Percentiles rank a stretch among this genome's conserved stretches.
These are phyloP conservation scores for Datisca glomerata DNA, from an alignment of 306 rosid species.

Conservation along the genomic window DNA sequence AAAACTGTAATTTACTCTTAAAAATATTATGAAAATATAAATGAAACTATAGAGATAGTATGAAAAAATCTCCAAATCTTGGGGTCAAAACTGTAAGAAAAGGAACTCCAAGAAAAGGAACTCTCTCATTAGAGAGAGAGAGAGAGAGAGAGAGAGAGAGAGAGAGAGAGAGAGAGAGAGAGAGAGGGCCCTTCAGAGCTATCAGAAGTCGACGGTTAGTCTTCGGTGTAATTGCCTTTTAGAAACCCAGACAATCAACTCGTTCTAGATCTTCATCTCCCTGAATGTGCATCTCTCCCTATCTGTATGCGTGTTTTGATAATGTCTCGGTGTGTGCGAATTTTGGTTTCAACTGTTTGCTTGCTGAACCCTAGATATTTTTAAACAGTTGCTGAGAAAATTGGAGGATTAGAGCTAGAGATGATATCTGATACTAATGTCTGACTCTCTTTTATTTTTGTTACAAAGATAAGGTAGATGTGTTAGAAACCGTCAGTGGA, in stretches of 20 bases:
- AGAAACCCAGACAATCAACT: no score
- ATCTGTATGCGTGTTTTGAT: not conserved
- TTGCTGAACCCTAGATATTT: constrained; percentile 4
- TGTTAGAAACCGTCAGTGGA: no score
- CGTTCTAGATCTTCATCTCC: constrained; percentile 17
- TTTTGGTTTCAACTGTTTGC: not conserved
- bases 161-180: not conserved
- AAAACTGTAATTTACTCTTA: no score
- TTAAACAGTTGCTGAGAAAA: not conserved
- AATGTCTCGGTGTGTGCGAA: not conserved
- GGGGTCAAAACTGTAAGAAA: no score
- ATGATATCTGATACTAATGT: no score
- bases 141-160: not conserved
- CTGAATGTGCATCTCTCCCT: not conserved
- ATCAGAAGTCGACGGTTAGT: constrained; percentile 69
- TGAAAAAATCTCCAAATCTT: no score
- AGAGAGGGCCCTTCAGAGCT: constrained; percentile 12
- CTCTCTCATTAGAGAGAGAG: not conserved
- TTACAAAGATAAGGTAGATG: no score
- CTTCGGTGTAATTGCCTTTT: constrained; percentile 2
- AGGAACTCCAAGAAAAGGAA: not conserved
- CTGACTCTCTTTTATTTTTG: no score
- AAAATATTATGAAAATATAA: no score
- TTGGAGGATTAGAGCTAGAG: no score
- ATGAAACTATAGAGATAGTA: no score